phyloP scores from a whole-genome alignment of 106 monocot genomes.

The Dendrobium officinale region DNA sequence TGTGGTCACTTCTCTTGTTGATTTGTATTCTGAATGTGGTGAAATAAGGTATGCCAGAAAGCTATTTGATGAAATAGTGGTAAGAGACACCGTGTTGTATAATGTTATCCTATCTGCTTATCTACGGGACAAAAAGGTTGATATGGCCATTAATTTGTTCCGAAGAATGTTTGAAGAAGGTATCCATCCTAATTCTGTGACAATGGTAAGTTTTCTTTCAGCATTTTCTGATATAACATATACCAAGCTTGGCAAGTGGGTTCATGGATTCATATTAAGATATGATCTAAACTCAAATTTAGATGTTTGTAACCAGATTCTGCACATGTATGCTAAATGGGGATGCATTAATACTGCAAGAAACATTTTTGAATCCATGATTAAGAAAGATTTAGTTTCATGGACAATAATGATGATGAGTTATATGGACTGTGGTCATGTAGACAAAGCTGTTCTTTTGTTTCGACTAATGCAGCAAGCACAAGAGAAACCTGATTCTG shows the following conservation, averaged over 20 bases:
- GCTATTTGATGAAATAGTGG: constrained; percentile 33
- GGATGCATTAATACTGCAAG: constrained; percentile 26
- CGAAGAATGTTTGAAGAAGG: constrained; percentile 27
- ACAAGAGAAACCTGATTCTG: constrained; percentile 36
- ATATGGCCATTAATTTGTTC: constrained; percentile 21
- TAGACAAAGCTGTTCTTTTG: constrained; percentile 31
- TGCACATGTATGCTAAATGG: constrained; percentile 51
- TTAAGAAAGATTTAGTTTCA: constrained; percentile 45
- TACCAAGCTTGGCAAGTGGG: constrained; percentile 25
- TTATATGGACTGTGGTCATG: constrained; percentile 40
- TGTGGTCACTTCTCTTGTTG: constrained; percentile 43
- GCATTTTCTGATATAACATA: constrained; percentile 26
- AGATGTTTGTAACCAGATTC: constrained; percentile 49
- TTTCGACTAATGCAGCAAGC: constrained; percentile 37
- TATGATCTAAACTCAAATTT: constrained; percentile 19
- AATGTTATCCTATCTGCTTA: constrained; percentile 48
- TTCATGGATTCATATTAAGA: constrained; percentile 40
- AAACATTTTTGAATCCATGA: constrained; percentile 31
- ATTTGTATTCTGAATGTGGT: constrained; percentile 29
- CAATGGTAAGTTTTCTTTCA: constrained; percentile 40
- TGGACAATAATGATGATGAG: constrained; percentile 62
- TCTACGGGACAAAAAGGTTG: constrained; percentile 25
- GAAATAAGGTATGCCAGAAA: constrained; percentile 21
- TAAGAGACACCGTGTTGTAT: constrained; percentile 39
- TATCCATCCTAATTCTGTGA: constrained; percentile 32